A percentile compares a stretch with the other conserved stretches of the same genome.
phyloP scores from a whole-genome alignment of 805 yeast genomes.

The Cyberlindnera suaveolens region DNA sequence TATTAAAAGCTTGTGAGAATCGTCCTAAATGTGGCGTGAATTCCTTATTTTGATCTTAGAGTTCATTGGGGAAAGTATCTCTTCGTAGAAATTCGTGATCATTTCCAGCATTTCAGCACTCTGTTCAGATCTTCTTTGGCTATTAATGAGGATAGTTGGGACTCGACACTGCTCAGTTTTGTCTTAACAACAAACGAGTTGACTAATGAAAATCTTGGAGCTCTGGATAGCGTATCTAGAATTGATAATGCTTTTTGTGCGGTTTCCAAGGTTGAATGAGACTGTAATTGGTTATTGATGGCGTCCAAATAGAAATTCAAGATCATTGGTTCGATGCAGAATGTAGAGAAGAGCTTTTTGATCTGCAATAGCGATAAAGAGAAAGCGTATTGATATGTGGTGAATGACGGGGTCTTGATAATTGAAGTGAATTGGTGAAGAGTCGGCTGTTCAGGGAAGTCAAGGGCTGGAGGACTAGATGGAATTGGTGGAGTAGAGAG shows the following conservation, averaged over 20 bases:
- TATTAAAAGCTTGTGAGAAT: no score
- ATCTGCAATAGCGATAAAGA: constrained; percentile 23
- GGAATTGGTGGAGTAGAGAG: neutral
- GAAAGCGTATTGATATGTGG: constrained; percentile 34
- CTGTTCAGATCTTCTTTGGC: no score
- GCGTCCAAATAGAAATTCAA: constrained; percentile 44
- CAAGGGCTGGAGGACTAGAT: constrained; percentile 2
- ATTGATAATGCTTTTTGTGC: constrained; percentile 1
- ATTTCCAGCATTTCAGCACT: no score
- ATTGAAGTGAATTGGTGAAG: constrained; percentile 38
- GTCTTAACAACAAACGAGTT: constrained; percentile 12
- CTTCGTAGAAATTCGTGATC: no score
- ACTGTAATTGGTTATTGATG: constrained; percentile 2
- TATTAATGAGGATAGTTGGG: neutral
- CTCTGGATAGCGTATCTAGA: constrained; percentile 7
- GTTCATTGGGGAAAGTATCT: no score
- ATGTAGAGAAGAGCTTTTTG: constrained; percentile 28
- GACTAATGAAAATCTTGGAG: constrained; percentile 21
- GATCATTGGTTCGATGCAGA: constrained; percentile 46
- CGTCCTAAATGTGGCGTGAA: no score
- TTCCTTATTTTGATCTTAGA: no score
- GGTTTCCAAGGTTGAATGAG: neutral
- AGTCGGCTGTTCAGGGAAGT: constrained; percentile 40
- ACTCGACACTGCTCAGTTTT: neutral
- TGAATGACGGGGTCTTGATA: constrained; percentile 28